Evolutionary conservation across 345 rosid species (phyloP).

Genomic region (Populus ilicifolia): DNA sequence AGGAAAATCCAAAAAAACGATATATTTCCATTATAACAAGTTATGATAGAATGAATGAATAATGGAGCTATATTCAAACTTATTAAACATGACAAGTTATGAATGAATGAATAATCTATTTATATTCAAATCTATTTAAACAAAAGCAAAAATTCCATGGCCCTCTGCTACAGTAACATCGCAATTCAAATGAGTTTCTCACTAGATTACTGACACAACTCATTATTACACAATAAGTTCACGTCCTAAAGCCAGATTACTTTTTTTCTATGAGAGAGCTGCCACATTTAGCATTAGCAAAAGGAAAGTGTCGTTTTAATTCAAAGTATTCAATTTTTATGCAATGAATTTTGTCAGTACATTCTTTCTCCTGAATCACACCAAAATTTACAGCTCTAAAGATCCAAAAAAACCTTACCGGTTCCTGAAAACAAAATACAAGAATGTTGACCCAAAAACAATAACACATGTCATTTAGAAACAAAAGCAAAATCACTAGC

Average conservation of each 20-base stretch:
- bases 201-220: not conserved
- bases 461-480: not conserved
- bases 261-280: not conserved
- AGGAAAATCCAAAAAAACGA: too few relatives aligned
- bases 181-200: not conserved
- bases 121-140: not conserved
- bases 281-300: not conserved
- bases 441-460: conserved; percentile 14
- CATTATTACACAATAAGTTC: not conserved
- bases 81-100: not conserved
- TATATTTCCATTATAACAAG: not conserved
- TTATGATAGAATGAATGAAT: too few relatives aligned
- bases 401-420: not conserved
- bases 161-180: not conserved
- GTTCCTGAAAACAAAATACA: conserved; percentile 1
- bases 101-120: not conserved
- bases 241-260: not conserved
- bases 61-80: too few relatives aligned
- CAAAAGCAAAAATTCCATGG: not conserved
- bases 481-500: not conserved
- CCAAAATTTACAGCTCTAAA: not conserved
- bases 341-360: not conserved
- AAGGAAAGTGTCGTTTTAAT: not conserved
- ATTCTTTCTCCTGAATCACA: not conserved
- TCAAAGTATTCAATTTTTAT: not conserved